phyloP scores from a whole-genome alignment of 2,329 filamentous ascomycete genomes.

The Stemphylium vesicarium region DNA sequence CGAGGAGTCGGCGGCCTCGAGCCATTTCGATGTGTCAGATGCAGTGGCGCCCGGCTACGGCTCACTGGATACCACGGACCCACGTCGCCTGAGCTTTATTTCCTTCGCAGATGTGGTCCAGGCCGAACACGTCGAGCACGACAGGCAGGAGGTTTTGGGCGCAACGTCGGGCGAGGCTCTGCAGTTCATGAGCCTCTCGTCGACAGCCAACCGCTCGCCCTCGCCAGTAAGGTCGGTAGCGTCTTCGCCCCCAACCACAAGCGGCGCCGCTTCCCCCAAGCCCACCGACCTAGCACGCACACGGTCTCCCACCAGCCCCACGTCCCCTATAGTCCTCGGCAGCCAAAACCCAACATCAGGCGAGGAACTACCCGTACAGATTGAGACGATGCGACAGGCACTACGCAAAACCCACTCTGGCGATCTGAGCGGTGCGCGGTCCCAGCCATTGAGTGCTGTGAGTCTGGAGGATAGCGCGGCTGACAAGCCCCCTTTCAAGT shows the following conservation, averaged over 20 bases:
- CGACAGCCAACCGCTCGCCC: conserved; percentile 70
- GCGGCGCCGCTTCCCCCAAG: conserved; percentile 76
- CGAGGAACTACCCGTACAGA: conserved; percentile 79
- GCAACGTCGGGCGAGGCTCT: conserved; percentile 63
- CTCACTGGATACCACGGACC: conserved; percentile 76
- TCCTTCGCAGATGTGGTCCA: conserved; percentile 97
- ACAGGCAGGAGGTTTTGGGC: conserved; percentile 51
- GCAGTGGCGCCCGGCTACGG: conserved; percentile 72
- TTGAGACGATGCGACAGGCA: conserved; percentile 94
- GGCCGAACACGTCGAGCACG: conserved; percentile 73
- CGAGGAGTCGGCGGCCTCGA: conserved; percentile 36
- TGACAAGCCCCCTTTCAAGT: conserved; percentile 43
- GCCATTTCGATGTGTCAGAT: conserved; percentile 36
- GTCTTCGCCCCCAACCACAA: conserved; percentile 77
- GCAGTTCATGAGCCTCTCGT: conserved; percentile 71
- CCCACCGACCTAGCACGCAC: conserved; percentile 70
- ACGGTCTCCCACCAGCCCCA: conserved; percentile 65
- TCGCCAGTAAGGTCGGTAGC: conserved; percentile 82
- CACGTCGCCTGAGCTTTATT: conserved; percentile 89
- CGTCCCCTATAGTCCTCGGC: conserved; percentile 55
- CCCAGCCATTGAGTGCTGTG: conserved; percentile 49
- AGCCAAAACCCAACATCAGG: conserved; percentile 61
- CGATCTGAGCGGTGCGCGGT: conserved; percentile 65
- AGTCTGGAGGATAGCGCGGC: conserved; percentile 46
- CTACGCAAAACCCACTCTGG: conserved; percentile 83